phyloP scores from a whole-genome alignment of 1,139 yeast genomes.

The Zygosaccharomyces pseudobailii region DNA sequence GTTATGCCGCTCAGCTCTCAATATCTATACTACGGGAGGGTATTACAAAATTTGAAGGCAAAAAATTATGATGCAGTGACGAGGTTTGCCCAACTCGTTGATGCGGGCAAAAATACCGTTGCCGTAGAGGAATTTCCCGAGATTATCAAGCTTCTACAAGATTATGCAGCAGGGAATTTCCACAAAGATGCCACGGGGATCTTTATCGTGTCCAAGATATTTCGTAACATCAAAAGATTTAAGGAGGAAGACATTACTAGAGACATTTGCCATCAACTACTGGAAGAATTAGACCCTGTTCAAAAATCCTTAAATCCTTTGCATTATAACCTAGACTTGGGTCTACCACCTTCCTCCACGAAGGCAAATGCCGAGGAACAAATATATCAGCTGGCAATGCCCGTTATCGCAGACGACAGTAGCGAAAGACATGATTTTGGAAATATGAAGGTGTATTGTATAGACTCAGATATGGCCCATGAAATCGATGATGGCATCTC shows the following conservation, averaged over 20 bases:
- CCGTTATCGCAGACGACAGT: constrained; percentile 45
- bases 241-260: constrained; percentile 28
- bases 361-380: constrained; percentile 11
- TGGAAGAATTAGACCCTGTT: constrained; percentile 16
- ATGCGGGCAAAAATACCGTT: constrained; percentile 11
- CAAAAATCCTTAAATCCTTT: constrained; percentile 17
- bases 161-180: constrained; percentile 29
- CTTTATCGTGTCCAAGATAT: constrained; percentile 22
- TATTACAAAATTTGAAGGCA: constrained; percentile 12
- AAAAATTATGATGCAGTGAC: constrained; percentile 15
- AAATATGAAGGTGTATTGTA: constrained; percentile 65
- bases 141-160: constrained; percentile 18
- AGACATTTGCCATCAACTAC: constrained; percentile 24
- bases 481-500: constrained; percentile 95
- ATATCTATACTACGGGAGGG: constrained; percentile 19
- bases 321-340: constrained; percentile 19
- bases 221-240: constrained; percentile 22
- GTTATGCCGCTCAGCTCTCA: constrained; percentile 24
- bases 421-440: constrained; percentile 44
- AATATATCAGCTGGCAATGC: constrained; percentile 39
- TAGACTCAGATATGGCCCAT: constrained; percentile 74
- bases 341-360: constrained; percentile 18
- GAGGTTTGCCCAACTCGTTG: constrained; percentile 18
- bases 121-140: constrained; percentile 14
- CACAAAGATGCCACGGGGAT: constrained; percentile 18